phyloP scores from a whole-genome alignment of 1,284 basidiomycete genomes.

The Prillingera fragicola region DNA sequence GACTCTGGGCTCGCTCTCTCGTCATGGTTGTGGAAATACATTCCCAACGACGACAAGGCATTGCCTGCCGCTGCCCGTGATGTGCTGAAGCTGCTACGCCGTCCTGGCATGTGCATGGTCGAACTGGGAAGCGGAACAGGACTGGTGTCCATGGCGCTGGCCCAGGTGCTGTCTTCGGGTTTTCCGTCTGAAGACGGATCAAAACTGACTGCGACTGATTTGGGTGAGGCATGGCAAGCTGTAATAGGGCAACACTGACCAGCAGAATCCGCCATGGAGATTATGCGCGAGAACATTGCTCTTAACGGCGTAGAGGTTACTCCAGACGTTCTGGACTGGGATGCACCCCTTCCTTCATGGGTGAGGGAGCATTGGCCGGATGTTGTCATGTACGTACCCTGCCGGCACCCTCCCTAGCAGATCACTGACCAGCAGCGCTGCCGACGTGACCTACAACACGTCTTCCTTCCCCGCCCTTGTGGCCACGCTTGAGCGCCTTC shows the following conservation, averaged over 20 bases:
- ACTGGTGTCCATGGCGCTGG: constrained; percentile 65
- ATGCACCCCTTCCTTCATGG: constrained; percentile 55
- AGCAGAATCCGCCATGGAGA: constrained; percentile 68
- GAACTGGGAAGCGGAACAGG: constrained; percentile 70
- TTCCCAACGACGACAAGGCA: constrained; percentile 2
- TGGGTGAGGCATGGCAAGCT: constrained; percentile 54
- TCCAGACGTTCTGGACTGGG: constrained; percentile 68
- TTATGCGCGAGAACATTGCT: constrained; percentile 65
- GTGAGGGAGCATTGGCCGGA: constrained; percentile 32
- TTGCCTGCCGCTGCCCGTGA: constrained; percentile 1
- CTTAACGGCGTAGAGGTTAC: constrained; percentile 48
- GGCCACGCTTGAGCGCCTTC: constrained; percentile 31
- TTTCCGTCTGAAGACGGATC: too few species aligned
- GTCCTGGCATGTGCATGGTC: neutral
- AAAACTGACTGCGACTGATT: constrained; percentile 56
- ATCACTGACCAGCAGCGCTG: constrained; percentile 57
- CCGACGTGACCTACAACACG: constrained; percentile 85
- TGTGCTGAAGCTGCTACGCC: constrained; percentile 17
- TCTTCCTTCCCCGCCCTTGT: constrained; percentile 60
- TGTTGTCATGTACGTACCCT: constrained; percentile 39
- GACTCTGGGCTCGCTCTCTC: constrained; percentile 77
- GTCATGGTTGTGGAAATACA: constrained; percentile 57
- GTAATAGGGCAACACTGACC: neutral
- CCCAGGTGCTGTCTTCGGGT: constrained; percentile 50
- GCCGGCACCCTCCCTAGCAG: neutral